Percentiles rank a stretch among this genome's conserved stretches.
Evolutionary conservation across 31 red algal species (phyloP).

Genomic region (Porphyra umbilicalis): DNA sequence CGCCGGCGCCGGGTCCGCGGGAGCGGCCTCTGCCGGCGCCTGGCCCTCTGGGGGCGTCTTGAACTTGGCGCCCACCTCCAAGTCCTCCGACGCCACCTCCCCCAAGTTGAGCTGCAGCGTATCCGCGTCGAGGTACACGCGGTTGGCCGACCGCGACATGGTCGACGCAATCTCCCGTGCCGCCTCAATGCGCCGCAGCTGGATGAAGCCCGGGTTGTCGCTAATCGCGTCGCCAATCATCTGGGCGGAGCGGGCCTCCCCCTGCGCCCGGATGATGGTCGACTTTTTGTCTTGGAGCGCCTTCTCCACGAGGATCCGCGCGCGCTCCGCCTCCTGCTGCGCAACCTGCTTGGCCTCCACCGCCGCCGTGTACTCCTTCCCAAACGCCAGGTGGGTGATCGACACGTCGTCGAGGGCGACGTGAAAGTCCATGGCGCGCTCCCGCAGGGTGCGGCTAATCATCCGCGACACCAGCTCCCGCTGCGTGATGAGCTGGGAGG

Average conservation of each 20-base stretch:
- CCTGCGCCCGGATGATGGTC: conserved; percentile 83
- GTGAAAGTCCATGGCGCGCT: conserved; percentile 72
- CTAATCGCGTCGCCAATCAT: conserved; percentile 90
- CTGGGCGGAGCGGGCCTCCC: conserved; percentile 75
- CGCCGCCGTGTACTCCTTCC: conserved; percentile 91
- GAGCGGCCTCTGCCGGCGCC: neutral
- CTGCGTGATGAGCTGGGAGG: conserved; percentile 92
- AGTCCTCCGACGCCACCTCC: conserved; percentile 31
- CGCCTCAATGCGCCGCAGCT: conserved; percentile 84
- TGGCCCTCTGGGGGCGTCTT: neutral
- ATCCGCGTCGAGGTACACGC: conserved; percentile 79
- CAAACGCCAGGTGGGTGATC: conserved; percentile 95
- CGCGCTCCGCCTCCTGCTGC: conserved; percentile 94
- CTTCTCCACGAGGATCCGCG: conserved; percentile 88
- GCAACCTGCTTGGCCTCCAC: conserved; percentile 97
- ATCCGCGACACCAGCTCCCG: conserved; percentile 81
- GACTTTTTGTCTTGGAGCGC: conserved; percentile 89
- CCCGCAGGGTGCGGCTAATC: conserved; percentile 56
- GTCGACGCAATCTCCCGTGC: conserved; percentile 77
- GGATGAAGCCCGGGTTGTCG: conserved; percentile 84
- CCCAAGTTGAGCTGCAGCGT: conserved; percentile 83
- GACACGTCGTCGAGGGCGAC: conserved; percentile 93
- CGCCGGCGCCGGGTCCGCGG: neutral
- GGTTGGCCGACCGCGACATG: conserved; percentile 65
- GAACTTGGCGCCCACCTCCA: neutral